Evolutionary conservation across 768 basidiomycete genomes (phyloP), one percentile per base, ranked within the genome.

Genomic region (Boletus subparvulus): DNA sequence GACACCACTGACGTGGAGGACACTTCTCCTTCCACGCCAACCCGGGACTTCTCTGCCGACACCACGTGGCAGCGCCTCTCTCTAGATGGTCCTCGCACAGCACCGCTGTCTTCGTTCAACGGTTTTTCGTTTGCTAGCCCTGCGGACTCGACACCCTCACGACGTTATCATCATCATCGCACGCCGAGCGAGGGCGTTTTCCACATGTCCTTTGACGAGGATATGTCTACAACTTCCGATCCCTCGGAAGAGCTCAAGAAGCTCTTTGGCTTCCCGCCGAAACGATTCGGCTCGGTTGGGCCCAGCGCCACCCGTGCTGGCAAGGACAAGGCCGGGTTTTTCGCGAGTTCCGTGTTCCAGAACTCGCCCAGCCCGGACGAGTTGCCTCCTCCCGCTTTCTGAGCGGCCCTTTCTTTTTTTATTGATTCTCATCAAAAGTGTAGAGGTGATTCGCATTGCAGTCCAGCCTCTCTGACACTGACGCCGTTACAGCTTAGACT

Each of bases 301-400:
- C 51, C 58, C 26, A 71, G 59, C 33, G 51, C 59, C 28, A 49
- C 61, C 37, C 69, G 67, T 58, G 59, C 56, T 58, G 61, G 40
- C 58, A 67, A 68, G 63, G 67, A 73, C 50, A 75, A 73, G 58
- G 69, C 74, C 30, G 80, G 80, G 9, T 89, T 83, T 67, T 92
- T 88, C 71, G 89, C 90, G 62, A 90, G 88, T 65, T 90, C 88
- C 33, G 77, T 80, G 65, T 92, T 90, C 83, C 90, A 91, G 79
- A 92, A 90, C 77, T 90, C 88, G 56, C 90, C 90, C 16, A 90
- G 86, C 65, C 90, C 90, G 50, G 90, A 91, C 58, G 88, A 88
- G 67, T 74, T 92, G 47, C 90, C 90, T 45, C 81, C 83, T 58
- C 88, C 87, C 53, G 75, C 79, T 61, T 85, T 87, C 67, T 72